Evolutionary conservation across 768 basidiomycete species (phyloP), one percentile per base, ranked within the genome.

Genomic region (Mycena polygramma): DNA sequence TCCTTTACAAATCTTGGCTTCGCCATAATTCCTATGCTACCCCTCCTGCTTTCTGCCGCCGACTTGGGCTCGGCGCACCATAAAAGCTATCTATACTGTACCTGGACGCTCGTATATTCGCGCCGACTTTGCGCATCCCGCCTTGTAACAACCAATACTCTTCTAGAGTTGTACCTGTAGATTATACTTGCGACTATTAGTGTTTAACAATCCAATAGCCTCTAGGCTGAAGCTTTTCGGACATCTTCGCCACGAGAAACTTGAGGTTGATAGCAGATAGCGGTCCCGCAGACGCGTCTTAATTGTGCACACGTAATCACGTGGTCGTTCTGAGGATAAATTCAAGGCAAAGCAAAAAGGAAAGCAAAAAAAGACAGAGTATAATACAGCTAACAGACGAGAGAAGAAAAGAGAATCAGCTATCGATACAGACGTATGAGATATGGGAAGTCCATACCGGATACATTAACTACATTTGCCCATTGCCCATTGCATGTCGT

Each of bases 361-460:
- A 71, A 58, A 70, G n/a, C 48, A 35, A 66, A 69, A 60, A 66
- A 68, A 26, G 48, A 37, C 66, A 69, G 59, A 63, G 71, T 75
- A 75, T 60, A 63, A 78, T 76, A 78, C 73, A 76, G 74, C 73
- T 77, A 57, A 39, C 52, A 30, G 30, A 30, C 30, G 30, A 30
- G 30, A 30, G 30, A 30, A 30, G 22, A 51, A 66, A 35, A 19
- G 46, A 70, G 61, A 39, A 74, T 78, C 74, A 80, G 78, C 75
- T 77, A 76, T 68, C 39, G 77, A 73, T 79, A 79, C 76, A 78
- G 66, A 53, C 20, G 48, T 68, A 51, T 58, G n/a, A 41, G 48
- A 53, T 57, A 59, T 41, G 46, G 59, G 57, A 63, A 2, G 63
- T 51, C 63, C 69, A 52, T 66, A 66, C 69, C 69, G 22, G 43